Evolutionary conservation across 2,329 filamentous ascomycete genomes (phyloP), one percentile per base, ranked within the genome.

Genomic region (Zasmidium cellare): DNA sequence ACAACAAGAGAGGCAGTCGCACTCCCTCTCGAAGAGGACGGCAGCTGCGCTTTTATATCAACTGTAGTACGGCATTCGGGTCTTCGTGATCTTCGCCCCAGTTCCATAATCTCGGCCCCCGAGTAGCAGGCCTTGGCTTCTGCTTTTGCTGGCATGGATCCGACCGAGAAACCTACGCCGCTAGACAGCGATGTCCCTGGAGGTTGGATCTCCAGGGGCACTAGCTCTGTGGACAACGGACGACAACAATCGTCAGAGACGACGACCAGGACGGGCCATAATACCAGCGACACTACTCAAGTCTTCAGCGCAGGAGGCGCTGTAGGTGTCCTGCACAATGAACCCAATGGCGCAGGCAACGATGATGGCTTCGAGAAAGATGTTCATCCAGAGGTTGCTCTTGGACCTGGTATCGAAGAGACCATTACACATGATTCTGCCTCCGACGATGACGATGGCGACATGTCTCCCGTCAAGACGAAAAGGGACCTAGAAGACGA

Each of bases 301-400:
- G 47, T 49, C 23, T 49, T 49, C 47, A 49, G 47, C n/a, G 47
- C 47, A 5, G 47, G 47, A 9, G 47, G 47, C n/a, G 47, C 47
- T 9, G 24, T 18, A 7, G 47, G 47, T 12, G 23, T 49, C 7
- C 23, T 49, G 20, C 19, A 14, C 35, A 9, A n/a, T 14, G 12
- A 41, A 18, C 35, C 11, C 7, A 14, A 41, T 41, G 35, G 35
- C 35, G n/a, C 35, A 41, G 35, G 16, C 35, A 14, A 41, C 16
- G 12, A 41, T 9, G n/a, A n/a, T 41, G 23, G 11, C 47, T 16
- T 16, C 20, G 24, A 49, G 20, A 24, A 25, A 18, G 47, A 49
- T 9, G 23, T 28, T 7, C 47, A 49, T 28, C 47, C 47, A 9
- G 47, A 49, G n/a, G 23, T 49, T 16, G 24, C 47, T 11, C 47